These are phyloP conservation scores for Globisporangium lucens DNA, from an alignment of 352 stramenopile species.

Conservation along the genomic window DNA sequence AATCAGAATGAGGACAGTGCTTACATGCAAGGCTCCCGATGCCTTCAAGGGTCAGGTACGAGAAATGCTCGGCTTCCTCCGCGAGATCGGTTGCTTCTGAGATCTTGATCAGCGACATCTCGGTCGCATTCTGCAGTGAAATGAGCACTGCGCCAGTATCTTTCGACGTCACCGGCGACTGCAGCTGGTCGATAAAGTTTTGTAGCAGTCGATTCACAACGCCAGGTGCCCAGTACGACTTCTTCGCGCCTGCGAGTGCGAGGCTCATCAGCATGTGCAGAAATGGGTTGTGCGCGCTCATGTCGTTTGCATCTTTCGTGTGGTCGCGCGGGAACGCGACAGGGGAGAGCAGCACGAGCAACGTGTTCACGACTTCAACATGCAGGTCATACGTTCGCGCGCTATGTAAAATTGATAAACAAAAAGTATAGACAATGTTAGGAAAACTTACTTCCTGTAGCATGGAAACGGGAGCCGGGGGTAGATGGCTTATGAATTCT, in stretches of 20 bases:
- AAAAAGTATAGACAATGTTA: background rate
- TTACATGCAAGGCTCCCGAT: conserved; percentile 59
- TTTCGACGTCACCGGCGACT: conserved; percentile 29
- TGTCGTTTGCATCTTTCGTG: conserved; percentile 36
- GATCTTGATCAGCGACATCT: conserved; percentile 63
- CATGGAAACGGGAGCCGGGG: background rate
- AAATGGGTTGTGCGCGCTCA: conserved; percentile 58
- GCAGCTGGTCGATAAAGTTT: conserved; percentile 55
- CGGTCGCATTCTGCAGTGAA: conserved; percentile 37
- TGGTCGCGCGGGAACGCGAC: conserved; percentile 63
- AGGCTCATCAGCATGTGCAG: conserved; percentile 59
- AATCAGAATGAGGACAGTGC: conserved; percentile 16
- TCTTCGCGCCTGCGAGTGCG: conserved; percentile 30
- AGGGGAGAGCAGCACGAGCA: conserved; percentile 67
- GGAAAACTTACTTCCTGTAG: background rate
- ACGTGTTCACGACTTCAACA: conserved; percentile 69
- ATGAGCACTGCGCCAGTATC: conserved; percentile 34
- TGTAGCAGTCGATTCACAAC: conserved; percentile 58
- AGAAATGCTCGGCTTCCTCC: conserved; percentile 58
- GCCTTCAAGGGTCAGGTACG: conserved; percentile 67
- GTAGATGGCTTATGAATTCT: conserved; percentile 5
- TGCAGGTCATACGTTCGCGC: conserved; percentile 65
- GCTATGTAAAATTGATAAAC: conserved; percentile 7
- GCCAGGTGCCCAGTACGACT: conserved; percentile 42
- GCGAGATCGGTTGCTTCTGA: conserved; percentile 38